These are phyloP conservation scores for Nectriaceae sp. DNA, from an alignment of 2,329 filamentous ascomycete genomes.

Conservation along the genomic window DNA sequence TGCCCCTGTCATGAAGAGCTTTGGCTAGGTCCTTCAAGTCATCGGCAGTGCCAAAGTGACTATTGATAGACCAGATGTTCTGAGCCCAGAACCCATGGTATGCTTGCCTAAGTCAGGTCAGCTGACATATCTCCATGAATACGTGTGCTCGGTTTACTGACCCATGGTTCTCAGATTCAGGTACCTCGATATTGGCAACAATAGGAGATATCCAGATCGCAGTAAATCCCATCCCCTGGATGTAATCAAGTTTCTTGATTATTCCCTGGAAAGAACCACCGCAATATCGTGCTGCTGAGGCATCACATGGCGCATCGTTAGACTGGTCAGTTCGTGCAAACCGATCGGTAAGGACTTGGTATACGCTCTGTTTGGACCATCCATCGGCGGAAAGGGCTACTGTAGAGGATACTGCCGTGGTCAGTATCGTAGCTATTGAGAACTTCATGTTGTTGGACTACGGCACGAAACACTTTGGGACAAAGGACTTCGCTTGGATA, in stretches of 20 bases:
- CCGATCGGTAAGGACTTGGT: constrained; percentile 15
- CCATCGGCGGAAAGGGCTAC: constrained; percentile 8
- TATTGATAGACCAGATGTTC: constrained; percentile 16
- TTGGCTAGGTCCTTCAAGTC: constrained; percentile 15
- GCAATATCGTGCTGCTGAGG: constrained; percentile 10
- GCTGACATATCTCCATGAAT: not conserved
- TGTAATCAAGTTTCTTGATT: constrained; percentile 17
- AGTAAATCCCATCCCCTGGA: constrained; percentile 17
- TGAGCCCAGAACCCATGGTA: constrained; percentile 19
- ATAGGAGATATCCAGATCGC: constrained; percentile 18
- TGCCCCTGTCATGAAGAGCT: constrained; percentile 13
- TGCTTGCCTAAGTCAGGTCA: constrained; percentile 6
- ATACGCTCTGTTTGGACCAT: constrained; percentile 17
- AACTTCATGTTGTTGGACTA: constrained; percentile 11
- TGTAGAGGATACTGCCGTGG: constrained; percentile 1
- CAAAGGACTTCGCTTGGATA: no score
- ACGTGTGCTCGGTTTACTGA: constrained; percentile 4
- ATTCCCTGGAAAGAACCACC: constrained; percentile 15
- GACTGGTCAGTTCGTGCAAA: constrained; percentile 14
- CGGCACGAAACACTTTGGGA: no score
- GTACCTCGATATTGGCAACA: constrained; percentile 15
- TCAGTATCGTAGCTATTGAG: not conserved
- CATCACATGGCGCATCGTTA: constrained; percentile 8
- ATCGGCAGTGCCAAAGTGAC: constrained; percentile 12
- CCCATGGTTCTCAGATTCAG: constrained; percentile 7